Base-by-base conservation (phyloP, 108 stramenopile genomes). In the Seminavis robusta region DNA sequence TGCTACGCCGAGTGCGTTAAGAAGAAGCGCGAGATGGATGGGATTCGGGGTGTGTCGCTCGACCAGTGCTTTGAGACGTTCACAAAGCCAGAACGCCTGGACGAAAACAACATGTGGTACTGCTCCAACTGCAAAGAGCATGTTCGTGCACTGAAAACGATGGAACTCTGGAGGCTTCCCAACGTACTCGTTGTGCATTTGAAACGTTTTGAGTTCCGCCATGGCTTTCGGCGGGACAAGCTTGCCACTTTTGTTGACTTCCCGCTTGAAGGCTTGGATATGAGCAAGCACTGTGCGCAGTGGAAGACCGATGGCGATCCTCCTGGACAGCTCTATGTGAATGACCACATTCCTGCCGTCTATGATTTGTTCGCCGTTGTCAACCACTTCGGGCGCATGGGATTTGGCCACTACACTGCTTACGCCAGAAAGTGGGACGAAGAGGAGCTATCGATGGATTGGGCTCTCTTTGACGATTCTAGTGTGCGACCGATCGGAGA, bases 381-480 rank as follows among this genome's bases (percentile, higher is more conserved):
- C 8, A 94, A 98, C 60, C 98, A 98, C 69, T 81, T 72, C n/a
- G 98, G 98, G 9, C 74, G 90, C 38, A 68, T 98, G 67, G 94
- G 98, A n/a, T 95, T 85, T 43, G 98, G 98, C 0, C 98, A 98
- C 52, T 98, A 98, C 65, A 97, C 94, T 33, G 95, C 98, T 1
- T 85, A 67, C 54, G 89, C 89, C 28, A 74, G 94, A 48, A 59
- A 76, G 31, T 82, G 74, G 70, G 67, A 84, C 41, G 89, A 86
- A 63, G 47, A 46, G 9, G 73, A 55, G 13, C 67, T 81, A 1
- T 63, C 65, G 0, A 64, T 67, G 26, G 60, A 70, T 45, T 91
- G 84, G 83, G 31, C 39, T 21, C 76, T 80, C 13, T 91, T 83
- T 71, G 85, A 91, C 41, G 89, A 91, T 69, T 81, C 85, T 5